Percentiles rank a stretch among this genome's conserved stretches.
Conservation (phyloP, 2,329 filamentous ascomycete species). For the Xylariaceae sp. region DNA sequence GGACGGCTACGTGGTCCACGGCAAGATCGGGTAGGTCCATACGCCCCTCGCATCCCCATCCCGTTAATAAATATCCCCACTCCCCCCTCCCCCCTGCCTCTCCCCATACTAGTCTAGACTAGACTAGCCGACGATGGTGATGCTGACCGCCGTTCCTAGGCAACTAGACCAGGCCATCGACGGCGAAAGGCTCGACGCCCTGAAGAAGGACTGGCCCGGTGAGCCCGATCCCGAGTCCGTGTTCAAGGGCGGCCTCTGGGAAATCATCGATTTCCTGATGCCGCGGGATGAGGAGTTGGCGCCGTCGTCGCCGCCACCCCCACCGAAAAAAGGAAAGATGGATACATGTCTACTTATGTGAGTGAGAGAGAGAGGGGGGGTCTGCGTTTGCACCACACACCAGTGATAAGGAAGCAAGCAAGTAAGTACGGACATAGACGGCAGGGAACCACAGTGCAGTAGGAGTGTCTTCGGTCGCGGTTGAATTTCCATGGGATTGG, state of each 20-base stretch:
- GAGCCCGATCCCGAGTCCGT: slow-evolving; percentile 22
- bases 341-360: too few relatives aligned
- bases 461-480: background rate
- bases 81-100: background rate
- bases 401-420: too few relatives aligned
- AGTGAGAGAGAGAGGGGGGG: too few relatives aligned
- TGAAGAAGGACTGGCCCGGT: slow-evolving; percentile 31
- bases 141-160: too few relatives aligned
- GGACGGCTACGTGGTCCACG: slow-evolving; percentile 77
- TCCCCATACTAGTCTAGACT: too few relatives aligned
- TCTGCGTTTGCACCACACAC: too few relatives aligned
- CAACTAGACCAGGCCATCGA: slow-evolving; percentile 29
- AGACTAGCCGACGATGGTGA: too few relatives aligned
- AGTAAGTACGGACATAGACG: background rate
- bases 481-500: background rate
- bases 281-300: background rate
- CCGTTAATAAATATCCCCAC: background rate
- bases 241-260: slow-evolving; percentile 33
- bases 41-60: background rate
- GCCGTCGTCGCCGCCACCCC: too few relatives aligned
- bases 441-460: background rate
- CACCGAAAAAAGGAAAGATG: too few relatives aligned
- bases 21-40: slow-evolving; percentile 67
- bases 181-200: slow-evolving; percentile 15
- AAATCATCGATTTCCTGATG: slow-evolving; percentile 31